Percentiles rank a stretch among this genome's conserved stretches.
These are phyloP conservation scores for Rhododendron kiyosumense DNA, from an alignment of 148 eudicot species.

Conservation along the genomic window DNA sequence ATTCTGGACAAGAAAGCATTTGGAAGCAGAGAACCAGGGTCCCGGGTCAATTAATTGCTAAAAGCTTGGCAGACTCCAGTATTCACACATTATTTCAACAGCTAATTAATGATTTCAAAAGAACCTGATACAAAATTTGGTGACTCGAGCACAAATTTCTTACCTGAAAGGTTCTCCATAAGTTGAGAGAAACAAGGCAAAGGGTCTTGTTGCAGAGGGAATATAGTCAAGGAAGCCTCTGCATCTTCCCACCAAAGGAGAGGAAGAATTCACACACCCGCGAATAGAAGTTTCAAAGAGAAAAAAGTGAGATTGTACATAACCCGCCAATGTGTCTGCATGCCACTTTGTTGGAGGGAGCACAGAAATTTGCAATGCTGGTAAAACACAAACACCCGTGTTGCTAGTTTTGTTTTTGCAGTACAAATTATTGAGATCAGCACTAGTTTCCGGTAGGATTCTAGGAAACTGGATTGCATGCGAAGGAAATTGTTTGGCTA, in stretches of 20 bases:
- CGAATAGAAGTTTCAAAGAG: background rate
- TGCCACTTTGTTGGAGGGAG: conserved; percentile 9
- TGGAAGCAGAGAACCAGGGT: background rate
- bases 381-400: background rate
- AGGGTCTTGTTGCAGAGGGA: background rate
- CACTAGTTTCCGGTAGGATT: background rate
- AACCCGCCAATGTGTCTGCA: background rate
- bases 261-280: background rate
- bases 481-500: background rate
- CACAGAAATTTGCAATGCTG: background rate
- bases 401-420: background rate
- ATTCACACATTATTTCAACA: background rate
- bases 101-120: background rate
- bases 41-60: background rate
- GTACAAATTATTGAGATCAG: background rate
- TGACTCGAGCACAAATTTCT: background rate
- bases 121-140: background rate
- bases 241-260: background rate
- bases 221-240: background rate
- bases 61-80: conserved; percentile 1
- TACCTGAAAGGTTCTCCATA: background rate
- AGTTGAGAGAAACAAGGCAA: background rate
- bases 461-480: background rate
- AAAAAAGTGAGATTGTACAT: background rate
- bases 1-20: background rate